A percentile compares a stretch with the other conserved stretches of the same genome.
Evolutionary conservation across 305 asterid species (phyloP).

Genomic region (Nicotiana rustica): DNA sequence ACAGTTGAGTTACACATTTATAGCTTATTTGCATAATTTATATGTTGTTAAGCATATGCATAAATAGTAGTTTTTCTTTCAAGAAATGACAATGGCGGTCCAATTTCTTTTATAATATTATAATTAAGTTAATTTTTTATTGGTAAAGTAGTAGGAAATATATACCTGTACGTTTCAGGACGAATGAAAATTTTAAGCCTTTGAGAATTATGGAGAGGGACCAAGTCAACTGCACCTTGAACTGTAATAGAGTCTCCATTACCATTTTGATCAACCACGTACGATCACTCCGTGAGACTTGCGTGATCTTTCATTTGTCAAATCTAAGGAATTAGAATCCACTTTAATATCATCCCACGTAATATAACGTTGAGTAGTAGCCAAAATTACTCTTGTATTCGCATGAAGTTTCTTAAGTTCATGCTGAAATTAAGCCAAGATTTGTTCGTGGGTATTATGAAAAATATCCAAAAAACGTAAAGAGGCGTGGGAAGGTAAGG

Average conservation of each 20-base stretch:
- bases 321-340: not conserved
- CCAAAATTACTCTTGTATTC: not conserved
- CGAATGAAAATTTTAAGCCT: slow-evolving; percentile 67
- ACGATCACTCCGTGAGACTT: slow-evolving; percentile 35
- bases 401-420: not conserved
- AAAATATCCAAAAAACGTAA: too few relatives aligned
- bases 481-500: slow-evolving; percentile 28
- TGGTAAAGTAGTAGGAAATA: too few relatives aligned
- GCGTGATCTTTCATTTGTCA: not conserved
- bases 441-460: not conserved
- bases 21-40: too few relatives aligned
- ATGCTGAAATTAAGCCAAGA: not conserved
- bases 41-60: too few relatives aligned
- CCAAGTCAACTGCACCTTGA: slow-evolving; percentile 79
- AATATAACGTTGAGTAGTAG: slow-evolving; percentile 39
- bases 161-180: slow-evolving; percentile 76
- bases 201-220: slow-evolving; percentile 51
- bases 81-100: too few relatives aligned
- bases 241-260: slow-evolving; percentile 59
- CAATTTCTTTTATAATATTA: too few relatives aligned
- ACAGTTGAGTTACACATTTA: too few relatives aligned
- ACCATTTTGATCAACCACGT: slow-evolving; percentile 60
- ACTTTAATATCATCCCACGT: slow-evolving; percentile 69
- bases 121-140: too few relatives aligned
- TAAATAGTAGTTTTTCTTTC: too few relatives aligned